Conservation (phyloP, 2,329 filamentous ascomycete species). For the Nectriaceae sp. region DNA sequence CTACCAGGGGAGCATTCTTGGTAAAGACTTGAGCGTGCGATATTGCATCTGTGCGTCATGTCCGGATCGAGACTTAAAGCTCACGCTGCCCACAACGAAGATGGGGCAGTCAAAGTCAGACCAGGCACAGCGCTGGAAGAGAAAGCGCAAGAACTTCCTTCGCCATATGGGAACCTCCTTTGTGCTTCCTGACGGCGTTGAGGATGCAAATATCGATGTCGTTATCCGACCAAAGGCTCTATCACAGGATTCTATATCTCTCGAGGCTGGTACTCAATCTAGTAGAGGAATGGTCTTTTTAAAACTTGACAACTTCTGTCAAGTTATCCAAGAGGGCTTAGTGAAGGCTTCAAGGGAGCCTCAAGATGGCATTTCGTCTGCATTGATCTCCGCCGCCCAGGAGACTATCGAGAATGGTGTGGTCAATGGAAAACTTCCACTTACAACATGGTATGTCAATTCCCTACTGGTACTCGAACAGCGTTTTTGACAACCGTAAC, state of each 20-base stretch:
- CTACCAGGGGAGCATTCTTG: slow-evolving; percentile 49
- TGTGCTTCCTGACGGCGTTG: slow-evolving; percentile 39
- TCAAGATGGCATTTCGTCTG: slow-evolving; percentile 27
- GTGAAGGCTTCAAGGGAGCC: slow-evolving; percentile 10
- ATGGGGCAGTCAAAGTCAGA: slow-evolving; percentile 27
- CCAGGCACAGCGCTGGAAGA: slow-evolving; percentile 30
- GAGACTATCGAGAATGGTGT: slow-evolving; percentile 27
- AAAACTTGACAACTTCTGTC: slow-evolving; percentile 26
- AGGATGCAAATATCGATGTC: slow-evolving; percentile 25
- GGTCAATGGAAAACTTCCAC: slow-evolving; percentile 26
- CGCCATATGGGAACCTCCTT: slow-evolving; percentile 34
- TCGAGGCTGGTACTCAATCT: slow-evolving; percentile 2
- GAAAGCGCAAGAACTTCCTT: slow-evolving; percentile 30
- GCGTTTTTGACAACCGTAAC: background rate
- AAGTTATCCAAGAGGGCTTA: slow-evolving; percentile 21
- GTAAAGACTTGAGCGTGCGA: slow-evolving; percentile 43
- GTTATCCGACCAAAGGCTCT: slow-evolving; percentile 16
- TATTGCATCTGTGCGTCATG: slow-evolving; percentile 39
- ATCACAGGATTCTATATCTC: background rate
- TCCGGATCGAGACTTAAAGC: slow-evolving; percentile 21
- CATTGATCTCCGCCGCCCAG: slow-evolving; percentile 29
- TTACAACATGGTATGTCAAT: slow-evolving; percentile 36
- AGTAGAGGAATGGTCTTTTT: slow-evolving; percentile 21
- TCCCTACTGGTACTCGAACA: slow-evolving; percentile 7
- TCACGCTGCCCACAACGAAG: slow-evolving; percentile 30